These are phyloP conservation scores for Pleurostoma richardsiae DNA, from an alignment of 2,329 filamentous ascomycete genomes.

Conservation along the genomic window DNA sequence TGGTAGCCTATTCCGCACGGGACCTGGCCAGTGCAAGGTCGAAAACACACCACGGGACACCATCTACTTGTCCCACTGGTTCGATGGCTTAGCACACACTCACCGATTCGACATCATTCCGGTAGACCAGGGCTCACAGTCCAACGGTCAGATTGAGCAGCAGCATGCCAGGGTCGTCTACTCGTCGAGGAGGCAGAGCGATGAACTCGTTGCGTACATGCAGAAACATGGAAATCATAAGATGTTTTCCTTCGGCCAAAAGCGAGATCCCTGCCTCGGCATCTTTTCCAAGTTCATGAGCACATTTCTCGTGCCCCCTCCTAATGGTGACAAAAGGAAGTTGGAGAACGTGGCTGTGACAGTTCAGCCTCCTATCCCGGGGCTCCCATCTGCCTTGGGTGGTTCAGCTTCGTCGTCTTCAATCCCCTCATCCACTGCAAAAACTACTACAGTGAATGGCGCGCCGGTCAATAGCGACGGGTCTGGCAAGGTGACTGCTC, in stretches of 20 bases:
- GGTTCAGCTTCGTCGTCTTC: no score
- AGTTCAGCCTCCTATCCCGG: constrained; percentile 32
- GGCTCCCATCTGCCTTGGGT: not conserved
- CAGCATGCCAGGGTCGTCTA: constrained; percentile 48
- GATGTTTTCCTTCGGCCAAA: constrained; percentile 63
- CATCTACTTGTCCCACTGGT: constrained; percentile 67
- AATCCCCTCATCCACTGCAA: no score
- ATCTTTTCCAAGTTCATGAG: constrained; percentile 69
- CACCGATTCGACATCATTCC: constrained; percentile 68
- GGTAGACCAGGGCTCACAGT: constrained; percentile 13
- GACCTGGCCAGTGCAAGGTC: constrained; percentile 61
- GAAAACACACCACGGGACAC: constrained; percentile 37
- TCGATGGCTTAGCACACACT: constrained; percentile 68
- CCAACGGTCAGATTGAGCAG: constrained; percentile 5
- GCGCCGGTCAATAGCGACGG: not conserved
- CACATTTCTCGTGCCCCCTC: constrained; percentile 36
- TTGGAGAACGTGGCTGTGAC: constrained; percentile 61
- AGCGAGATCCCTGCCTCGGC: constrained; percentile 67
- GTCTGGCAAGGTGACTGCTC: not conserved
- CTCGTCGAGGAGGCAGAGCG: constrained; percentile 64
- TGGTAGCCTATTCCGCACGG: constrained; percentile 69
- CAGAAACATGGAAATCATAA: constrained; percentile 52
- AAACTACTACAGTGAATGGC: not conserved
- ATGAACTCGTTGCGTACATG: constrained; percentile 57
- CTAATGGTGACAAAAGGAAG: constrained; percentile 18